These are phyloP conservation scores for Raffaelea arxii DNA, from an alignment of 2,329 filamentous ascomycete species.

Conservation along the genomic window DNA sequence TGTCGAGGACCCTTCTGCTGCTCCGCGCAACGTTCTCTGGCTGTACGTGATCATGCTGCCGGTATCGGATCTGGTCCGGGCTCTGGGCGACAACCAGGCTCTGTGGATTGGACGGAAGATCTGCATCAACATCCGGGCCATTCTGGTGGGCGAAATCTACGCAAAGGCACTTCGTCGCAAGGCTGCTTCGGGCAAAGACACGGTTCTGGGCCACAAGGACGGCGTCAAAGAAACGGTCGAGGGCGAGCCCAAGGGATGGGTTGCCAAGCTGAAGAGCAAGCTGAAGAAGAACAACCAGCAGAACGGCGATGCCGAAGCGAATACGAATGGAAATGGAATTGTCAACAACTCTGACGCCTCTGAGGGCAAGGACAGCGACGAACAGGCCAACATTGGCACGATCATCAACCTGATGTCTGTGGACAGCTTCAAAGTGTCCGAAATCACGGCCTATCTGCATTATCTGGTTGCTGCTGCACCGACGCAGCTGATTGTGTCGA, in stretches of 20 bases:
- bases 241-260: slow-evolving; percentile 27
- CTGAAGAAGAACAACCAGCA: slow-evolving; percentile 35
- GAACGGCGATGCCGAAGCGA: not conserved
- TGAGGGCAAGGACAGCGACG: slow-evolving; percentile 37
- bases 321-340: slow-evolving; percentile 19
- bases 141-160: slow-evolving; percentile 96
- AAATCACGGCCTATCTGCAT: slow-evolving; percentile 89
- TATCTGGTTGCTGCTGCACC: slow-evolving; percentile 91
- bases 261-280: slow-evolving; percentile 42
- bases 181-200: slow-evolving; percentile 69
- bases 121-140: slow-evolving; percentile 84
- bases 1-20: slow-evolving; percentile 69
- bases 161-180: slow-evolving; percentile 89
- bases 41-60: slow-evolving; percentile 89
- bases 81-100: slow-evolving; percentile 74
- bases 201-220: slow-evolving; percentile 54
- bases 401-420: slow-evolving; percentile 99
- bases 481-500: slow-evolving; percentile 73
- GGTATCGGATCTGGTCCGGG: slow-evolving; percentile 69
- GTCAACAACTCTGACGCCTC: slow-evolving; percentile 23
- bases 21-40: slow-evolving; percentile 84
- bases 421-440: slow-evolving; percentile 96
- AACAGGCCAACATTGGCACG: slow-evolving; percentile 87
- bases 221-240: slow-evolving; percentile 26
- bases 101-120: slow-evolving; percentile 92